Base-by-base conservation (phyloP, 306 rosid species). In the Trifolium subterraneum region DNA sequence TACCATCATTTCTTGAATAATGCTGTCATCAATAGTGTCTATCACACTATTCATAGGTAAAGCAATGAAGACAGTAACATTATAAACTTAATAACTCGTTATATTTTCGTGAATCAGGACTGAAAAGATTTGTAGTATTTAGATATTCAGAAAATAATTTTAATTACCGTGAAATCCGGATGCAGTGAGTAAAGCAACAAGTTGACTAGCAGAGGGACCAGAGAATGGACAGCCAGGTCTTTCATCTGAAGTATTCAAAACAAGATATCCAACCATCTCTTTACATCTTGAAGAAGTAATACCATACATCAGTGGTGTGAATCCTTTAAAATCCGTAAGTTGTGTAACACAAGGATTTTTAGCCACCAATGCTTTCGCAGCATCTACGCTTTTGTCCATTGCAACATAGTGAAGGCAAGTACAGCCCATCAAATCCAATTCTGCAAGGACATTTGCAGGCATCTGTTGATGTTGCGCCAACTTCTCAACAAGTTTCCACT, bases 241-340 rank as follows among this genome's bases (percentile, higher is more conserved):
- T 47, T 83, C 86, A 79, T 79, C 79, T 7, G 88, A 77, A 51
- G 90, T 84, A 36, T 45, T 71, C 70, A 52, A 74, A 66, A 80
- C 70, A 35, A 88, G 77, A 79, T 76, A 88, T 87, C 86, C 79
- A 15, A 81, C 77, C 82, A 85, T 79, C 4, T 88, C 84, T 71
- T 76, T 76, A 76, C 76, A 60, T 7, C 64, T 60, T 2, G 78
- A 41, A 35, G 68, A 79, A 15, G 67, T 70, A 5, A 85, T 77
- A 7, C 86, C 86, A 16, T 79, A 52, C 20, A 79, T 10, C 9
- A 88, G 83, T 2, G 89, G 92, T 14, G 89, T 79, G 70, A 70
- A 60, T 14, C 85, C 85, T 7, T 51, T 77, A 7, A 23, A 74
- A 23, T 81, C 79, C 2, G 81, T 6, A 23, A 77, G 8, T 65